These are phyloP conservation scores for Entomortierella chlamydospora DNA, from an alignment of 192 early-diverging fungal genomes.

Conservation along the genomic window DNA sequence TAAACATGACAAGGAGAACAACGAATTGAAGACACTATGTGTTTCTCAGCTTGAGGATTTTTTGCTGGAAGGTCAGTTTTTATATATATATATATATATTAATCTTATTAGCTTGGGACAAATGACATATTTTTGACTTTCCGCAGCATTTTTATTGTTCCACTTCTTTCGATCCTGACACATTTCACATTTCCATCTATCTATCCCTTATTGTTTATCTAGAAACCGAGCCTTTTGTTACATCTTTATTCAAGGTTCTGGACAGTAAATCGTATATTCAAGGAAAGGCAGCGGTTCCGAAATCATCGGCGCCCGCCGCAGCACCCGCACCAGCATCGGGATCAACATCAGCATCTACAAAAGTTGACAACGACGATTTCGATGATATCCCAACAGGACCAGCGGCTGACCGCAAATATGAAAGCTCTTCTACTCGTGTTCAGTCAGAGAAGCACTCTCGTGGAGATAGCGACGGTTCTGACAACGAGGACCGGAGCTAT, in stretches of 20 bases:
- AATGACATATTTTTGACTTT: too few relatives aligned
- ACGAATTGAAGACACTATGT: conserved; percentile 68
- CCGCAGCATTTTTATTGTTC: neutral
- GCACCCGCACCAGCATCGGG: neutral
- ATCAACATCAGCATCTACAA: neutral
- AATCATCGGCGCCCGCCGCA: neutral
- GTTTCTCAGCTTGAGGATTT: conserved; percentile 82
- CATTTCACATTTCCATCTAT: neutral
- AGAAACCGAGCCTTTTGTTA: conserved; percentile 79
- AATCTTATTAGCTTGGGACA: too few relatives aligned
- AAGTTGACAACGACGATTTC: neutral
- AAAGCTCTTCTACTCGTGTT: conserved; percentile 14
- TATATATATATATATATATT: neutral
- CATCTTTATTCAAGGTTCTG: conserved; percentile 66
- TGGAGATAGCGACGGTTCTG: conserved; percentile 64
- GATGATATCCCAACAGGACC: conserved; percentile 34
- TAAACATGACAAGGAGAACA: conserved; percentile 69
- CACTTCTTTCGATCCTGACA: neutral
- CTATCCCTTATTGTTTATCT: conserved; percentile 20
- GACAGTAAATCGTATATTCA: conserved; percentile 57
- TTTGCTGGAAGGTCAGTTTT: conserved; percentile 68
- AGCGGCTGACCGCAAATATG: conserved; percentile 27
- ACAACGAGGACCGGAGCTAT: conserved; percentile 78
- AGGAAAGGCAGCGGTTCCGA: neutral
- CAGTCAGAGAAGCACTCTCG: conserved; percentile 39